Base-by-base conservation (phyloP, 129 eudicot genomes). In the Saposhnikovia divaricata region DNA sequence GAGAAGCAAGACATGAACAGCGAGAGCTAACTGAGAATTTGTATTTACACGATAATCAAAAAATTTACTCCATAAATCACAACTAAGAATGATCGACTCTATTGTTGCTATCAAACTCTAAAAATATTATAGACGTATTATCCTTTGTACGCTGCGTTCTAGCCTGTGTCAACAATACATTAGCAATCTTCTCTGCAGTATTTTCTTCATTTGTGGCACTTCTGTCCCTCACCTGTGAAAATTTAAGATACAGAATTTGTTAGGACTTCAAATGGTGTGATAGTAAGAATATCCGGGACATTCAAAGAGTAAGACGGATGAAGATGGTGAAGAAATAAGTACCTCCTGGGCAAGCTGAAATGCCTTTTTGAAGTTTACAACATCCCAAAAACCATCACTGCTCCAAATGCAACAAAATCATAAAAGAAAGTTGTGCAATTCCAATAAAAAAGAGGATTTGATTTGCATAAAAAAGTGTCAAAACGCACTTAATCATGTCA, bases 331-430 rank as follows among this genome's bases (percentile, higher is more conserved):
- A 39, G 37, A 76, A 50, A 37, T 31, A 43, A 45, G 59, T 84
- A 93, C 97, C 97, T 96, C 95, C 48, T 89, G 89, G 16, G 85
- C 95, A 72, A 92, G 93, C 81, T 96, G 99, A 71, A 87, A 75
- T 50, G 98, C 97, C 87, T 92, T 92, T 87, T 84, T 96, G 38
- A 70, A 57, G 75, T 85, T 96, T 31, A 96, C 84, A 43, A 96
- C 99, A 79, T 96, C 99, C 99, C 99, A 96, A 70, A 96, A 92
- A 78, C 99, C 99, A 72, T 96, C 99, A 82, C 99, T 96, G 89
- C 84, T 39, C 14, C 59, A 21, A 47, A 70, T 59, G 11, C 31
- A 66, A 48, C 11, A 23, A 74, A 42, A n/a, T 6, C 40, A 61
- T 25, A 11, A 18, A 48, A 48, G 2, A 48, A 3, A 14, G 55